Evolutionary conservation across 2,329 filamentous ascomycete species (phyloP).

Genomic region (Plectosphaerella plurivora): DNA sequence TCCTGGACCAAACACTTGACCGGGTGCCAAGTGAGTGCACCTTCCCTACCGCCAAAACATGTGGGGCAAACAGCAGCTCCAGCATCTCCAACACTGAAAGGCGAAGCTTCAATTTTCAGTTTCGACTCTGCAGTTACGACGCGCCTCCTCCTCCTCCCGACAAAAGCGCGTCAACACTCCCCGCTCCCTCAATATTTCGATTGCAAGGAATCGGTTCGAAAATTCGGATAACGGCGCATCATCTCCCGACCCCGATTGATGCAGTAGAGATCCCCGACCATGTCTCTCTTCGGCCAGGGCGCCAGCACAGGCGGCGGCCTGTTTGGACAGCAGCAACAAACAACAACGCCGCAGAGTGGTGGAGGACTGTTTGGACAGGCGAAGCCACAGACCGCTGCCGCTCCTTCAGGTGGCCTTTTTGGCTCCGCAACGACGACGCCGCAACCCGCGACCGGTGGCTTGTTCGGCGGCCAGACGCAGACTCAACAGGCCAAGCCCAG

Average conservation of each 20-base stretch:
- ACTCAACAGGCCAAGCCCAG: constrained; percentile 7
- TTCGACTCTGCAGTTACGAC: not conserved
- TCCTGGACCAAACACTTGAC: too few relatives aligned
- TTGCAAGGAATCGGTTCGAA: too few relatives aligned
- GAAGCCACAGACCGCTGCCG: constrained; percentile 11
- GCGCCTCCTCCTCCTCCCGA: too few relatives aligned
- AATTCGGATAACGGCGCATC: too few relatives aligned
- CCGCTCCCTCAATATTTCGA: too few relatives aligned
- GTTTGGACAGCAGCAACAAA: constrained; percentile 11
- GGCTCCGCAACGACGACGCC: too few relatives aligned
- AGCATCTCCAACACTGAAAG: not conserved
- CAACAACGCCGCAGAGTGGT: constrained; percentile 15
- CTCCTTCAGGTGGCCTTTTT: constrained; percentile 3
- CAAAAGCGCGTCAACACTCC: too few relatives aligned
- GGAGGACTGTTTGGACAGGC: constrained; percentile 25
- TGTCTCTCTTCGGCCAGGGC: constrained; percentile 14
- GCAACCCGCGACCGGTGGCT: constrained; percentile 2
- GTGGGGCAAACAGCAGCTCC: too few relatives aligned
- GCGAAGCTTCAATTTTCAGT: not conserved
- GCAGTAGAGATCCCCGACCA: not conserved
- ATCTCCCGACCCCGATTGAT: not conserved
- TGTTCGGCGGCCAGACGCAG: constrained; percentile 8
- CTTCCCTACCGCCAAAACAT: too few relatives aligned
- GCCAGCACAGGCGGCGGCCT: constrained; percentile 13
- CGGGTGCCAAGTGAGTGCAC: too few relatives aligned